Conservation (phyloP, 129 eudicot species). For the Flaveria ramosissima region DNA sequence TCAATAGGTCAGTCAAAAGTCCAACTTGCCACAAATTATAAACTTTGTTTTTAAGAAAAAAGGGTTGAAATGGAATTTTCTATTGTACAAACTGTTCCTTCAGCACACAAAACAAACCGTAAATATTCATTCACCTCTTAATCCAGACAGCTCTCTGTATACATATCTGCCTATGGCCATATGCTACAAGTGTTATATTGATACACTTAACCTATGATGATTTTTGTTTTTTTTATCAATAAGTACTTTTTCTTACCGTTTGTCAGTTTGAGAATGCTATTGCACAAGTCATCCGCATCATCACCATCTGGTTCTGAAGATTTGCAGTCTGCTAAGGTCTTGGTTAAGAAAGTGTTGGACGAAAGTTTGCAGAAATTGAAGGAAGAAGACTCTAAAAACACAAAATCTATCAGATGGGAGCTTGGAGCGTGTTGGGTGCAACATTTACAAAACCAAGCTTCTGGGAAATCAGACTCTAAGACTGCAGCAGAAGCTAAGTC, state of each 20-base stretch:
- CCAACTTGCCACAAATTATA: not conserved
- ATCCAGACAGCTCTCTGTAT: not conserved
- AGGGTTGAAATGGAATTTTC: not conserved
- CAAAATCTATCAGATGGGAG: slow-evolving; percentile 89
- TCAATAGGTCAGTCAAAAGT: slow-evolving; percentile 68
- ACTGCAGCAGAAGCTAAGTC: slow-evolving; percentile 68
- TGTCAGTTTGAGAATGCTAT: slow-evolving; percentile 72
- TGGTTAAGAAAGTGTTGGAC: slow-evolving; percentile 66
- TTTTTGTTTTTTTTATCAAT: not conserved
- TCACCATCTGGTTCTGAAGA: slow-evolving; percentile 58
- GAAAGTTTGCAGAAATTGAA: slow-evolving; percentile 69
- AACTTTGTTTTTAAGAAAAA: not conserved
- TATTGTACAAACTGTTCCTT: not conserved
- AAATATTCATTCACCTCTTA: not conserved
- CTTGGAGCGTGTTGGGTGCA: slow-evolving; percentile 99
- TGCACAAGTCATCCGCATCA: slow-evolving; percentile 74
- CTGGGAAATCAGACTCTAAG: slow-evolving; percentile 70
- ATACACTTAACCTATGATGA: not conserved
- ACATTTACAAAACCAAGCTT: slow-evolving; percentile 84
- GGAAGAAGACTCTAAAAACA: slow-evolving; percentile 48
- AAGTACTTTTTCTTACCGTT: not conserved
- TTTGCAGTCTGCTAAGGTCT: slow-evolving; percentile 44
- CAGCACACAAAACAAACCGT: not conserved
- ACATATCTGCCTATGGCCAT: not conserved
- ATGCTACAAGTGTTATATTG: not conserved